Evolutionary conservation across 257 asterid species (phyloP), one percentile per base, ranked within the genome.

Genomic region (Buddleja alternifolia): DNA sequence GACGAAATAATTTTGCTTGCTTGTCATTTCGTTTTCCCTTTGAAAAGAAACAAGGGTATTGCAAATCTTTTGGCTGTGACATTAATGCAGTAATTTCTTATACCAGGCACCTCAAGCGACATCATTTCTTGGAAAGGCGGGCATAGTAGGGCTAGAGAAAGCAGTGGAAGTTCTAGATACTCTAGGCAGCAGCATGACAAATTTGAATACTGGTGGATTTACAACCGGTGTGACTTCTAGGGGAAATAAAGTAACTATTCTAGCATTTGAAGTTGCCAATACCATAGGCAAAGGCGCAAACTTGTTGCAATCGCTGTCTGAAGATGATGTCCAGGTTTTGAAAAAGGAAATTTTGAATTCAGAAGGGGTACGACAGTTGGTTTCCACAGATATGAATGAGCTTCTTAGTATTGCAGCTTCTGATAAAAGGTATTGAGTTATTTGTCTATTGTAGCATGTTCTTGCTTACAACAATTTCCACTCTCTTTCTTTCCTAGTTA

Each of bases 121-220:
- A 64, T 92, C 99, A 56, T 93, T 95, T 83, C 86, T 94, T 81
- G 99, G 98, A 24, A 95, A 95, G 80, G 99, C 98, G 39, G 95
- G 99, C 51, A 83, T 76, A 60, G 90, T 82, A 19, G 95, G 99
- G 34, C 82, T 92, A 17, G 97, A 94, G 73, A 94, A 88, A 78
- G 97, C 99, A 7, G 99, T 94, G 56, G 97, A 95, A 68, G 98
- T 95, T 74, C 82, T 95, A 46, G 99, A 95, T 80, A 86, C 96
- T 57, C 78, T 95, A 67, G 99, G 99, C 57, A 95, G 98, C 82
- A 91, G 97, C 89, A 81, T 95, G 98, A 89, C 97, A 60, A 95
- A 86, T 78, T 85, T 94, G 71, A 92, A 95, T 74, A 63, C 92
- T 17, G 86, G 98, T 60, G 99, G 99, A 17, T 95, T 95, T 81